A percentile compares a stretch with the other conserved stretches of the same genome.
Conservation (phyloP, 1,139 yeast species). For the Arxiozyma slooffiae region DNA sequence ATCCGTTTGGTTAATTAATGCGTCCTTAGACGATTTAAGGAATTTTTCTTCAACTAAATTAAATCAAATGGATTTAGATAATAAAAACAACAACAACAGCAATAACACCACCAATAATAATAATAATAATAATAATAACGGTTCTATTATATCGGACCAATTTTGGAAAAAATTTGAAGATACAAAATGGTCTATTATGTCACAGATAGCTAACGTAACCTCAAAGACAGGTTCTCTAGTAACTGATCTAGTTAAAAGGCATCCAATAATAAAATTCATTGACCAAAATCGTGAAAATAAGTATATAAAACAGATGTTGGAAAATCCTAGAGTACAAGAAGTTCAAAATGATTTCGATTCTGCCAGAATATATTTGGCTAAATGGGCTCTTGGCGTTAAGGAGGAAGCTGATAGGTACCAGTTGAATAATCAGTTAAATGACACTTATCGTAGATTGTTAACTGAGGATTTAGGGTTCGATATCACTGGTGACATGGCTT, state of each 20-base stretch:
- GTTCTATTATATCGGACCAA: slow-evolving; percentile 2
- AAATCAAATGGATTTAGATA: background rate
- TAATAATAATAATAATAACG: slow-evolving; percentile 4
- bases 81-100: background rate
- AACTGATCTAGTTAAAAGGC: slow-evolving; percentile 18
- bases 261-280: slow-evolving; percentile 25
- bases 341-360: slow-evolving; percentile 88
- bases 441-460: slow-evolving; percentile 48
- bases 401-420: slow-evolving; percentile 80
- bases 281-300: slow-evolving; percentile 24
- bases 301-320: slow-evolving; percentile 49
- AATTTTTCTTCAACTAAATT: slow-evolving; percentile 37
- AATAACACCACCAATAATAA: background rate
- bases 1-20: slow-evolving; percentile 66
- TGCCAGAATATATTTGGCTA: slow-evolving; percentile 83
- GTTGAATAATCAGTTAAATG: slow-evolving; percentile 46
- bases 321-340: slow-evolving; percentile 67
- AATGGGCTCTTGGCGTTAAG: slow-evolving; percentile 94
- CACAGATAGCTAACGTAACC: slow-evolving; percentile 75
- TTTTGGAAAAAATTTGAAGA: slow-evolving; percentile 40
- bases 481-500: slow-evolving; percentile 37
- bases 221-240: slow-evolving; percentile 41
- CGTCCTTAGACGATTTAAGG: slow-evolving; percentile 64
- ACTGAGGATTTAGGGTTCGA: slow-evolving; percentile 56
- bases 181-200: slow-evolving; percentile 80